Conservation (phyloP, 257 asterid species). For the Solanum piurae region DNA sequence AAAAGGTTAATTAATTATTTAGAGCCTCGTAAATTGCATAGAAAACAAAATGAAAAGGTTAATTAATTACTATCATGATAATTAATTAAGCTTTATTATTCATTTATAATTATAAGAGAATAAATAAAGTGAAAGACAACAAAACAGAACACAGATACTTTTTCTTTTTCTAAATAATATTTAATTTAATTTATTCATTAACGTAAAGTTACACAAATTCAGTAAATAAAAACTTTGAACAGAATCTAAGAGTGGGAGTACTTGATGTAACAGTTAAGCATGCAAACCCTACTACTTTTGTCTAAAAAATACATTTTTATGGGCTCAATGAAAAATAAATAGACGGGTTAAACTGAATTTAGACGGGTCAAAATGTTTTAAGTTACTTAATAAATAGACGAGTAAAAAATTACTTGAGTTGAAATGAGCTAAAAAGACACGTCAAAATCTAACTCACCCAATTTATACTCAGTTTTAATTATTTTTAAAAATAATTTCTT, state of each 20-base stretch:
- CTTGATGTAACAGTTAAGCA: slow-evolving; percentile 5
- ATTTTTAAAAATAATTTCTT: neutral
- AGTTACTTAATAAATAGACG: neutral
- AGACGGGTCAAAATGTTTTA: neutral
- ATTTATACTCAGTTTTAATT: neutral
- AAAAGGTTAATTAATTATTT: slow-evolving; percentile 14
- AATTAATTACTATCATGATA: slow-evolving; percentile 8
- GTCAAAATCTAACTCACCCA: neutral
- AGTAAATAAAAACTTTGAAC: neutral
- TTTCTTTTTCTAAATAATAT: neutral
- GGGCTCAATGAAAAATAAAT: neutral
- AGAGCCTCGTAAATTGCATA: slow-evolving; percentile 5
- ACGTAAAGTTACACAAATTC: neutral
- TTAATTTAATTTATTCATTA: neutral
- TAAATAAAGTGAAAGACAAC: slow-evolving; percentile 6
- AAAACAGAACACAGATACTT: neutral
- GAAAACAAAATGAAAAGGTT: slow-evolving; percentile 14
- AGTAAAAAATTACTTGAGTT: neutral
- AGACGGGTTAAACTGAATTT: neutral
- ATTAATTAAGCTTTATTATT: neutral
- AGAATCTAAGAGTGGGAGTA: neutral
- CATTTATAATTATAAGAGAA: neutral
- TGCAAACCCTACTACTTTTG: neutral
- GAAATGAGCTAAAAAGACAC: neutral
- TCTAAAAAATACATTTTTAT: neutral